Evolutionary conservation across 345 rosid species (phyloP).

Genomic region (Salix exigua): DNA sequence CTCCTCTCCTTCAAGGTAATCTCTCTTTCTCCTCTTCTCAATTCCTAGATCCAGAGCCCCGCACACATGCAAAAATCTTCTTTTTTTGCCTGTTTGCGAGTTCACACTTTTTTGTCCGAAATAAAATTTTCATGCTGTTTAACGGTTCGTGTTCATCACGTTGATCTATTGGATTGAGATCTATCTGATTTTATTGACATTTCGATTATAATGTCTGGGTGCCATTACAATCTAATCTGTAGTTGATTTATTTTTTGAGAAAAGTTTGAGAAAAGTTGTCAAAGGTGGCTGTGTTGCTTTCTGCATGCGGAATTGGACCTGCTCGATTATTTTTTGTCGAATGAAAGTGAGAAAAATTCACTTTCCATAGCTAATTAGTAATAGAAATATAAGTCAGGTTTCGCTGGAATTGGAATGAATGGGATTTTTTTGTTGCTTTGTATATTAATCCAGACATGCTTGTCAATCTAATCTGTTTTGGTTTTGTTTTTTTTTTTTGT

Average conservation of each 20-base stretch:
- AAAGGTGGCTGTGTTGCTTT: background rate
- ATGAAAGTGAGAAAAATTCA: background rate
- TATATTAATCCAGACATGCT: background rate
- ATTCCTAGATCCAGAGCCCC: conserved; percentile 52
- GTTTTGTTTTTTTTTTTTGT: background rate
- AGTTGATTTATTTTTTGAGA: background rate
- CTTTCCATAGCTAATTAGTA: background rate
- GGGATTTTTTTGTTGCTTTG: background rate
- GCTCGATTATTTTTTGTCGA: background rate
- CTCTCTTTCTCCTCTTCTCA: background rate
- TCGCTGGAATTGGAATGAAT: background rate
- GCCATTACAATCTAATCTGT: too few relatives aligned
- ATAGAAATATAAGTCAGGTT: background rate
- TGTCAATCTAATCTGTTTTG: background rate
- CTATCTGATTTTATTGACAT: background rate
- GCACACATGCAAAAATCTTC: background rate
- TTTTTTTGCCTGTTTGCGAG: background rate
- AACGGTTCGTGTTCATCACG: background rate
- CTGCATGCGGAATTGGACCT: background rate
- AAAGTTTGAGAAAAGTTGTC: background rate
- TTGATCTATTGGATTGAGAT: conserved; percentile 15
- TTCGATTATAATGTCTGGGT: background rate
- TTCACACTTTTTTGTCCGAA: background rate
- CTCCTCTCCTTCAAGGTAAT: conserved; percentile 76
- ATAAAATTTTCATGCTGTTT: background rate